Evolutionary conservation across 108 stramenopile genomes (phyloP).

Genomic region (Discostella pseudostelligera): DNA sequence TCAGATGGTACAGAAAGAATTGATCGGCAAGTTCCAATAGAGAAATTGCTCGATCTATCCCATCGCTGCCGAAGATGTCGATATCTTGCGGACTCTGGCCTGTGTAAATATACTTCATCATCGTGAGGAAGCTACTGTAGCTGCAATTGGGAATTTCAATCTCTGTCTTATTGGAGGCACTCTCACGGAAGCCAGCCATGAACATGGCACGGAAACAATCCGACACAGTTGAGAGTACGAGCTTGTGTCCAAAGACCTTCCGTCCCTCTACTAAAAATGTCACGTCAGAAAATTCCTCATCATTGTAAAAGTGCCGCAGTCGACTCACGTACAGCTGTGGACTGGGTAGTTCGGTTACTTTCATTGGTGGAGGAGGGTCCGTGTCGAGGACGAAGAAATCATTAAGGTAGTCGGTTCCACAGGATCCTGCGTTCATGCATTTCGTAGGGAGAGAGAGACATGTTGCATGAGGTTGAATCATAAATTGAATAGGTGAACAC

Average conservation of each 20-base stretch:
- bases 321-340: slow-evolving; percentile 62
- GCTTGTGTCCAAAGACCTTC: slow-evolving; percentile 83
- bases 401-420: slow-evolving; percentile 66
- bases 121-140: slow-evolving; percentile 75
- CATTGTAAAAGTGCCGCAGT: slow-evolving; percentile 78
- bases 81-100: slow-evolving; percentile 58
- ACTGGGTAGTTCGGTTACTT: slow-evolving; percentile 65
- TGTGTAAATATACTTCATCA: slow-evolving; percentile 93
- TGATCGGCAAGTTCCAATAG: slow-evolving; percentile 90
- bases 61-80: slow-evolving; percentile 34
- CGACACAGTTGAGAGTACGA: slow-evolving; percentile 80
- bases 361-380: slow-evolving; percentile 74
- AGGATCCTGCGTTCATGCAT: slow-evolving; percentile 22
- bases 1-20: slow-evolving; percentile 91
- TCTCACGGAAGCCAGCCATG: slow-evolving; percentile 79
- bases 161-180: slow-evolving; percentile 54
- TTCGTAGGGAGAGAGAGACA: slow-evolving; percentile 16
- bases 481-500: slow-evolving; percentile 1
- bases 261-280: slow-evolving; percentile 89
- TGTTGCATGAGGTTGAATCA: background rate
- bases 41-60: slow-evolving; percentile 61
- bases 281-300: slow-evolving; percentile 89
- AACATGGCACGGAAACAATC: slow-evolving; percentile 95
- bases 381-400: slow-evolving; percentile 91
- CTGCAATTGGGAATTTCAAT: slow-evolving; percentile 83